Evolutionary conservation across 805 yeast genomes (phyloP), one percentile per base, ranked within the genome.

Genomic region (Ogataea ganodermae): DNA sequence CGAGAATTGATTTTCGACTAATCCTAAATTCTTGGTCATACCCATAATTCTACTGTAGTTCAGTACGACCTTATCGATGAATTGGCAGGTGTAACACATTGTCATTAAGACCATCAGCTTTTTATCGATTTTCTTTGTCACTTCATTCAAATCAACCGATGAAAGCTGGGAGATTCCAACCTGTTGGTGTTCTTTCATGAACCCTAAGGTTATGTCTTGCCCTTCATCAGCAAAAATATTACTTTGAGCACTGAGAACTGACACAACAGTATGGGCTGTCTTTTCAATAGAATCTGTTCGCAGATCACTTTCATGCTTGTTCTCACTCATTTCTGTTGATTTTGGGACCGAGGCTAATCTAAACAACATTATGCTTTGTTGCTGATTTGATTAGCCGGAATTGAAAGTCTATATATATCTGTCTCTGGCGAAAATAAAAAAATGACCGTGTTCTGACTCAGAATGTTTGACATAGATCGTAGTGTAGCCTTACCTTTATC

Each of bases 41-140:
- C 85, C 86, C 75, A 80, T 54, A 13, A 82, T 71, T 2, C 83
- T 72, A 1, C 84, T 81, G 42, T 73, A 74, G 26, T 79, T 69
- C 42, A 72, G 71, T 7, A 81, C 66, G 22, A 69, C 67, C 60
- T 81, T 81, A 63, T 81, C 87, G 77, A 81, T 74, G 57, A 71
- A 79, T 59, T 80, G 84, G n/a, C 75, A 65, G n/a, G 78, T 70
- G 61, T 79, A 79, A 32, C 78, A 58, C 28, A 72, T 49, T 45
- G 75, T 72, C 70, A 80, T 69, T 43, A 80, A 50, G 1, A 84
- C 76, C 58, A 77, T 65, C 58, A 81, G 53, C 52, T 68, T 71
- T 30, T 71, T 44, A 57, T 80, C 85, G 31, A 78, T 73, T 55
- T 79, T 81, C 22, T 44, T 46, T n/a, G 52, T 49, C 21, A 55